phyloP scores from a whole-genome alignment of 2,329 filamentous ascomycete species.

The Colletotrichum higginsianum region DNA sequence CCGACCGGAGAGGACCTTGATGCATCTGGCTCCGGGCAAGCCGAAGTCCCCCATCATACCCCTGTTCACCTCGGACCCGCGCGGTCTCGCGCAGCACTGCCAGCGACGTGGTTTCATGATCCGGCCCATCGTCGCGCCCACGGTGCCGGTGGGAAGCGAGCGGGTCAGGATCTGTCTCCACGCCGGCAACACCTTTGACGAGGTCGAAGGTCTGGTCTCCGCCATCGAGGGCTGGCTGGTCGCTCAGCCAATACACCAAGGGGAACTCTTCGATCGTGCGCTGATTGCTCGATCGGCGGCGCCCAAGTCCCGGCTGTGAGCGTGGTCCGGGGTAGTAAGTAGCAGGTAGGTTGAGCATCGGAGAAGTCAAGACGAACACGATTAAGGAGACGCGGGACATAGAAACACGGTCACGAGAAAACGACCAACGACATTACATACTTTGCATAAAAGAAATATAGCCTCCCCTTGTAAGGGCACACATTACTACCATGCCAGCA shows the following conservation, averaged over 20 bases:
- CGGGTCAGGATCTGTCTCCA: slow-evolving; percentile 78
- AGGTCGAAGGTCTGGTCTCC: slow-evolving; percentile 69
- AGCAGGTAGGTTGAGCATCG: too few species aligned
- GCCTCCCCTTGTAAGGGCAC: background rate
- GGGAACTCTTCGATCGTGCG: background rate
- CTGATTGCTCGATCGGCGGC: background rate
- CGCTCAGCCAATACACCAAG: slow-evolving; percentile 2
- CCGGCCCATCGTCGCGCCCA: slow-evolving; percentile 77
- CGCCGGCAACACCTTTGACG: slow-evolving; percentile 71
- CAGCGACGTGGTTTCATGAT: slow-evolving; percentile 73
- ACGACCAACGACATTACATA: background rate
- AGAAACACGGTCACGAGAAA: background rate
- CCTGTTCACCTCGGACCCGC: slow-evolving; percentile 70
- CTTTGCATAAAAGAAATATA: background rate
- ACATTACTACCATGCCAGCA: slow-evolving; percentile 15
- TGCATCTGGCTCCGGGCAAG: slow-evolving; percentile 51
- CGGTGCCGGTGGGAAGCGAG: slow-evolving; percentile 74
- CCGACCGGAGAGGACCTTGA: slow-evolving; percentile 46
- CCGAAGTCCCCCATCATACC: slow-evolving; percentile 76
- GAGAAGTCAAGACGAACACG: background rate
- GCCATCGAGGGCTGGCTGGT: slow-evolving; percentile 64
- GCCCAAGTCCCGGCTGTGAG: slow-evolving; percentile 25
- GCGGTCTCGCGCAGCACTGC: slow-evolving; percentile 71
- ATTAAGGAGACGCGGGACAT: background rate
- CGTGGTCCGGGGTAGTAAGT: background rate